Conservation (phyloP, 148 eudicot species). For the Chenopodium suecicum region DNA sequence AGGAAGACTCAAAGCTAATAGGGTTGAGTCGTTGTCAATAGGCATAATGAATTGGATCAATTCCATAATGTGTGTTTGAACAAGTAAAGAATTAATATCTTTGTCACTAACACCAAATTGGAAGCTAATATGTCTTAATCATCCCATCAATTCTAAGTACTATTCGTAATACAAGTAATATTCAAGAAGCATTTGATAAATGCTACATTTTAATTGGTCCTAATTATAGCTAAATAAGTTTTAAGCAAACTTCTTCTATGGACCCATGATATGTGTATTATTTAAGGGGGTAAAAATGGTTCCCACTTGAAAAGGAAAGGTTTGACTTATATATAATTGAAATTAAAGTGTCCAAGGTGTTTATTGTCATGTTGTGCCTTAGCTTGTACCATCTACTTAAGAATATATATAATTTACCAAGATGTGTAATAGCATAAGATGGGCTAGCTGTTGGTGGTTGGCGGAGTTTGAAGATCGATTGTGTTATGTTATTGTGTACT, state of each 20-base stretch:
- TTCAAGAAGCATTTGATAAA: background rate
- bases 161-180: background rate
- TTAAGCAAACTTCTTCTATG: background rate
- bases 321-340: background rate
- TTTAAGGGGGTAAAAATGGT: background rate
- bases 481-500: too few relatives aligned
- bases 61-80: background rate
- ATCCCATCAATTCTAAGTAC: background rate
- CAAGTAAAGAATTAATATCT: background rate
- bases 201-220: background rate
- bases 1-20: too few relatives aligned
- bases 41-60: background rate
- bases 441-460: too few relatives aligned
- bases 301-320: background rate
- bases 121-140: background rate
- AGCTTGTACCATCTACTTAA: too few relatives aligned
- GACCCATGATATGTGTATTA: background rate
- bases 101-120: slow-evolving; percentile 9
- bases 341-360: background rate
- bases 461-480: too few relatives aligned
- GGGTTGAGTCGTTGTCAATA: too few relatives aligned
- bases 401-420: too few relatives aligned
- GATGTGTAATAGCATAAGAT: too few relatives aligned
- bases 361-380: background rate
- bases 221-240: background rate